Evolutionary conservation across 768 basidiomycete genomes (phyloP).

Genomic region (Kwoniella europaea): DNA sequence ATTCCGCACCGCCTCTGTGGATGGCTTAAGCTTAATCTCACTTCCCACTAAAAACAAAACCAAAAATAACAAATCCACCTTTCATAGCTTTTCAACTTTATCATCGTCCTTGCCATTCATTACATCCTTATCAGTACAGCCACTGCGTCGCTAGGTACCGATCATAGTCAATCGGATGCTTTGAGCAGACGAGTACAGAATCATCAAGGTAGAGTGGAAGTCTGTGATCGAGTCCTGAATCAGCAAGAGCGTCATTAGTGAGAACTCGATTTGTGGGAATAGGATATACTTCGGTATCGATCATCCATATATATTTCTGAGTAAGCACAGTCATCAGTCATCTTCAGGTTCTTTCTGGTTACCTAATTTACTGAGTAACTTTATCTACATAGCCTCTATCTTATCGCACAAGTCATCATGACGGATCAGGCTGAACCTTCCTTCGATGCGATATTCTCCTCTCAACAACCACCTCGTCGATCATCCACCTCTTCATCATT

Average conservation of each 20-base stretch:
- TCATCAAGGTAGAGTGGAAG: background rate
- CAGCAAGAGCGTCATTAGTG: background rate
- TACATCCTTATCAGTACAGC: background rate
- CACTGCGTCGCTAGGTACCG: background rate
- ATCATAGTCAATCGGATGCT: background rate
- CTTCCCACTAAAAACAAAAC: background rate
- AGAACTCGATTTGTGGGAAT: too few species aligned
- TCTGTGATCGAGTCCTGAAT: background rate
- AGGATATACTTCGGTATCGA: background rate
- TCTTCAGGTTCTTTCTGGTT: background rate
- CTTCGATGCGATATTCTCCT: conserved; percentile 40
- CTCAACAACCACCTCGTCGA: conserved; percentile 30
- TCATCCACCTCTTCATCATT: conserved; percentile 28
- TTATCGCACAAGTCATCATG: conserved; percentile 8
- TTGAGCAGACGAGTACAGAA: background rate
- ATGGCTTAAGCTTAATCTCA: background rate
- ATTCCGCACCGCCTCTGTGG: conserved; percentile 5
- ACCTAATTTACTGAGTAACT: background rate
- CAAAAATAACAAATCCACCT: background rate
- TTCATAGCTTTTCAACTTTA: background rate
- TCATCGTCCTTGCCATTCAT: background rate
- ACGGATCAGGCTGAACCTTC: conserved; percentile 29
- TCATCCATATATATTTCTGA: background rate
- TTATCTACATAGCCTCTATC: background rate
- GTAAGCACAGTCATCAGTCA: conserved; percentile 5